Evolutionary conservation across 1,139 yeast genomes (phyloP).

Genomic region (Blastobotrys malaysiensis): DNA sequence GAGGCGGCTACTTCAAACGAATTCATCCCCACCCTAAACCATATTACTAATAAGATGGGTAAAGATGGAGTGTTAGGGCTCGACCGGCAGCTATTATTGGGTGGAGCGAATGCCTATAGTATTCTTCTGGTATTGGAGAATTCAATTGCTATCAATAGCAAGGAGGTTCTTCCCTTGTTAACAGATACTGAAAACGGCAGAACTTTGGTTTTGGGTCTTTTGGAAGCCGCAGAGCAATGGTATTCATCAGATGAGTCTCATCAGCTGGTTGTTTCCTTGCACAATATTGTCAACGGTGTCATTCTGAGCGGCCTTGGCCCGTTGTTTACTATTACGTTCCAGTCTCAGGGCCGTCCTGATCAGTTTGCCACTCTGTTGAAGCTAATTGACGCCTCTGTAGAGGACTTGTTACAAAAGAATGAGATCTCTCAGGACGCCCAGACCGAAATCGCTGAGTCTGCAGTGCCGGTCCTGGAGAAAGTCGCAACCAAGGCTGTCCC

Average conservation of each 20-base stretch:
- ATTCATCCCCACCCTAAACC: neutral
- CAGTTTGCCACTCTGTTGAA: constrained; percentile 22
- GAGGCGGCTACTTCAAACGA: constrained; percentile 2
- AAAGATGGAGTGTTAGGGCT: neutral
- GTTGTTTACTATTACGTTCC: constrained; percentile 12
- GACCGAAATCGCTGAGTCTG: constrained; percentile 1
- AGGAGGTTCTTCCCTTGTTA: neutral
- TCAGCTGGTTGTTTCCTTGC: constrained; percentile 5
- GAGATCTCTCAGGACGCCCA: neutral
- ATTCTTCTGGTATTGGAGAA: constrained; percentile 13
- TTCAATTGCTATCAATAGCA: neutral
- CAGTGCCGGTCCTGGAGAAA: constrained; percentile 8
- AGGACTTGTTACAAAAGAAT: constrained; percentile 11
- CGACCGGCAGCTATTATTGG: constrained; percentile 3
- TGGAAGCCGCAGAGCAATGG: constrained; percentile 20
- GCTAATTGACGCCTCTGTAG: constrained; percentile 22
- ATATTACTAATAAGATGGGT: neutral
- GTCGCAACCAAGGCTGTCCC: constrained; percentile 16
- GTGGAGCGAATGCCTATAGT: constrained; percentile 6
- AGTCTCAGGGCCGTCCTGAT: constrained; percentile 9
- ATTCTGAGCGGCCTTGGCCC: constrained; percentile 15
- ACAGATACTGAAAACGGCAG: constrained; percentile 12
- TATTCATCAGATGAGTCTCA: constrained; percentile 14
- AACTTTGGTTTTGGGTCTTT: constrained; percentile 13
- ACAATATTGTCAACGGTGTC: constrained; percentile 12